Conservation (phyloP, 306 rosid genomes). For the Corylus americana region DNA sequence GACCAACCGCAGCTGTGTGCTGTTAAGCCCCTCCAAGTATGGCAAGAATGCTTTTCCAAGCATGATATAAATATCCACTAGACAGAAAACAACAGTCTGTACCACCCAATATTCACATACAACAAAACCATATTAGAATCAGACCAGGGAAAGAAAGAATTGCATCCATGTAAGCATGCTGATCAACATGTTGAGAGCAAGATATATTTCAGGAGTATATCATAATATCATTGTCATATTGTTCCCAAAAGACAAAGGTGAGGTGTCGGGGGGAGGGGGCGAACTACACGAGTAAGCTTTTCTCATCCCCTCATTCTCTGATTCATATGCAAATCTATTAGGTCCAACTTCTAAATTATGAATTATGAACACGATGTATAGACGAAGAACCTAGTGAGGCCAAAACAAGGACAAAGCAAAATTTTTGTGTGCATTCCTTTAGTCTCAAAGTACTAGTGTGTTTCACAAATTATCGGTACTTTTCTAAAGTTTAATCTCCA, state of each 20-base stretch:
- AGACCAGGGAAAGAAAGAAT: background rate
- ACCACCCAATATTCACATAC: conserved; percentile 29
- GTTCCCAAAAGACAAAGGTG: background rate
- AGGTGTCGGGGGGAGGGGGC: background rate
- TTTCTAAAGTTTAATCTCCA: background rate
- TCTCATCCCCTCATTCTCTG: background rate
- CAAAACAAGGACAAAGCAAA: too few relatives aligned
- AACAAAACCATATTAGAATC: background rate
- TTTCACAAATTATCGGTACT: background rate
- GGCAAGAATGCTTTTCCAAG: conserved; percentile 97
- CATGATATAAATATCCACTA: conserved; percentile 95
- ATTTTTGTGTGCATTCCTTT: background rate
- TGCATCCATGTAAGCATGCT: background rate
- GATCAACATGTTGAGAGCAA: background rate
- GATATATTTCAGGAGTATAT: background rate
- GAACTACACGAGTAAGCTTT: background rate
- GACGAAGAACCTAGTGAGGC: background rate
- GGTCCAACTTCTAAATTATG: background rate
- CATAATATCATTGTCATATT: background rate
- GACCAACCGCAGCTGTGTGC: conserved; percentile 91
- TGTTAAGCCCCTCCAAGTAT: conserved; percentile 88
- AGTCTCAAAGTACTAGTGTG: background rate
- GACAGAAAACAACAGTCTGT: conserved; percentile 99
- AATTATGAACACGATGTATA: background rate
- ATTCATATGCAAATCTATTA: background rate